A percentile compares a stretch with the other conserved stretches of the same genome.
These are phyloP conservation scores for Datura wrightii DNA, from an alignment of 257 asterid species.

Conservation along the genomic window DNA sequence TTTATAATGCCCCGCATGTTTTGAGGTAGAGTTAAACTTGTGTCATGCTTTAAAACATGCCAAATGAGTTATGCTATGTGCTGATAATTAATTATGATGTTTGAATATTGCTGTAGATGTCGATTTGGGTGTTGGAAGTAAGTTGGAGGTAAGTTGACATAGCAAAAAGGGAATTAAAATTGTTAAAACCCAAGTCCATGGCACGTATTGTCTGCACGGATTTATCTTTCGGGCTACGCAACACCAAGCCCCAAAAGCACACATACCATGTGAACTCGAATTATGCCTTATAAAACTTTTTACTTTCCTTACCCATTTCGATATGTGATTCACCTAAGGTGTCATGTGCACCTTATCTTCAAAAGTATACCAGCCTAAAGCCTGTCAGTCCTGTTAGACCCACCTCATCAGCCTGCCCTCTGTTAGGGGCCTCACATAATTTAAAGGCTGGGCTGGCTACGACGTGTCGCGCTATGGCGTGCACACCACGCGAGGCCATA, in stretches of 20 bases:
- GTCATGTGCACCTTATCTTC: conserved; percentile 13
- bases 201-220: too few species aligned
- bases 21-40: neutral
- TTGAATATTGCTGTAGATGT: conserved; percentile 3
- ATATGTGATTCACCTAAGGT: neutral
- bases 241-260: too few species aligned
- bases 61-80: neutral
- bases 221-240: too few species aligned
- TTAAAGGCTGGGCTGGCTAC: neutral
- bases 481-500: neutral
- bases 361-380: neutral
- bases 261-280: too few species aligned
- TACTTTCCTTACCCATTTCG: neutral
- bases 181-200: neutral
- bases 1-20: neutral
- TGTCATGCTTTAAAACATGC: neutral
- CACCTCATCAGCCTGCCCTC: neutral
- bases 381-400: neutral
- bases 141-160: neutral
- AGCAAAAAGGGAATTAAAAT: neutral
- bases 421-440: neutral
- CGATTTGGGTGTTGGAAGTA: neutral
- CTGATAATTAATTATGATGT: neutral
- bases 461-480: neutral
- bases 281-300: too few species aligned